Evolutionary conservation across 2,329 filamentous ascomycete genomes (phyloP).

Genomic region (Claviceps sp.): DNA sequence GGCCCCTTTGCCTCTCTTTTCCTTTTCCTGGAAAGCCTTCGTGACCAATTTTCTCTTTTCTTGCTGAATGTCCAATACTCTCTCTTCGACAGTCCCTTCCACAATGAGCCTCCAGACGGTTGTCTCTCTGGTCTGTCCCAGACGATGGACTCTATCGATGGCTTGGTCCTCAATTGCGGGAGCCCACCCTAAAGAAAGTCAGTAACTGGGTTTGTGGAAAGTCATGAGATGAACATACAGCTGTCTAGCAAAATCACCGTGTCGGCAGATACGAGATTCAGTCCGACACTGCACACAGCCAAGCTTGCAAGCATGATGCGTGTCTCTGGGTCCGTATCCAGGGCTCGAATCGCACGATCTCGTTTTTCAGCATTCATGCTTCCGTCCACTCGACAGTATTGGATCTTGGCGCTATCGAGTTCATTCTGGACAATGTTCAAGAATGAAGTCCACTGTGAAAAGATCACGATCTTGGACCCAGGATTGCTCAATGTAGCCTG

Average conservation of each 20-base stretch:
- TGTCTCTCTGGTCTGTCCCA: slow-evolving; percentile 68
- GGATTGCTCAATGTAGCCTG: slow-evolving; percentile 51
- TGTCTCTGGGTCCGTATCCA: slow-evolving; percentile 53
- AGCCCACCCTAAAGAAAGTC: slow-evolving; percentile 54
- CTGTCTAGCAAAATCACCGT: slow-evolving; percentile 73
- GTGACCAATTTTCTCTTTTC: slow-evolving; percentile 67
- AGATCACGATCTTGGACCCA: slow-evolving; percentile 56
- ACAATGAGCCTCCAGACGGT: slow-evolving; percentile 74
- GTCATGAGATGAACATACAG: slow-evolving; percentile 29
- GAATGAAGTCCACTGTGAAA: slow-evolving; percentile 68
- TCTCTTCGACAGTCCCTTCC: slow-evolving; percentile 68
- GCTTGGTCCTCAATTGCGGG: slow-evolving; percentile 89
- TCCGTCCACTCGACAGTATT: slow-evolving; percentile 64
- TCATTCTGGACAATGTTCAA: slow-evolving; percentile 59
- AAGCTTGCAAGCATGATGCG: slow-evolving; percentile 72
- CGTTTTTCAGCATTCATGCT: slow-evolving; percentile 58
- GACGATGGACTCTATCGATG: slow-evolving; percentile 71
- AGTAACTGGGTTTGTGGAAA: background rate
- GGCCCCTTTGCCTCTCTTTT: slow-evolving; percentile 32
- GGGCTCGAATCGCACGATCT: slow-evolving; percentile 54
- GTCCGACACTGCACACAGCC: slow-evolving; percentile 68
- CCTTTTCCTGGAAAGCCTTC: slow-evolving; percentile 66
- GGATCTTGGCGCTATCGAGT: slow-evolving; percentile 44
- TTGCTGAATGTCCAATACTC: slow-evolving; percentile 63
- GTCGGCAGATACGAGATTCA: slow-evolving; percentile 77